These are phyloP conservation scores for Bryoerythrophyllum caledonicum DNA, from an alignment of 225 moss, liverwort and hornwort species.

Conservation along the genomic window DNA sequence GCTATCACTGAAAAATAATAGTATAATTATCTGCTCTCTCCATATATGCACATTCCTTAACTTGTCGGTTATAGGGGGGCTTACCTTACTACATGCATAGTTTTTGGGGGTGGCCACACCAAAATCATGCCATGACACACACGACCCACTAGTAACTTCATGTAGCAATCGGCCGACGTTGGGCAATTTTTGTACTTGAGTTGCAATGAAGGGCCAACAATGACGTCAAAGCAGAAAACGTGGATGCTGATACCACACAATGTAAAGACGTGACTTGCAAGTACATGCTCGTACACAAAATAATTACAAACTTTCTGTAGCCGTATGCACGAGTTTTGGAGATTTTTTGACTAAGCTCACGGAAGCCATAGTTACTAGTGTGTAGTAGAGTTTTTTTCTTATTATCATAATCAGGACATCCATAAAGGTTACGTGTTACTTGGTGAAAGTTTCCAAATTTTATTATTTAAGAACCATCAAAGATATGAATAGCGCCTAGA, in stretches of 20 bases:
- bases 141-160: not conserved
- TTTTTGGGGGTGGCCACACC: not conserved
- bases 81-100: not conserved
- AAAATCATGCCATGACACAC: conserved; percentile 23
- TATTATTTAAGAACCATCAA: too few species aligned
- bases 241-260: not conserved
- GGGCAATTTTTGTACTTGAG: not conserved
- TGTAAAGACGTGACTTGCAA: not conserved
- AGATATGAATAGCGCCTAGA: too few species aligned
- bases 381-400: too few species aligned
- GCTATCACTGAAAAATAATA: too few species aligned
- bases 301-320: not conserved
- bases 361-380: not conserved
- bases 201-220: not conserved
- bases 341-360: not conserved
- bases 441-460: too few species aligned
- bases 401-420: too few species aligned
- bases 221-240: not conserved
- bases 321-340: not conserved
- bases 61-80: too few species aligned
- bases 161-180: not conserved
- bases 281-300: not conserved
- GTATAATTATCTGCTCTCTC: too few species aligned
- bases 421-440: too few species aligned
- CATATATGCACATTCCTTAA: too few species aligned